Conservation (phyloP, 345 rosid species). For the Nasturtium officinale region DNA sequence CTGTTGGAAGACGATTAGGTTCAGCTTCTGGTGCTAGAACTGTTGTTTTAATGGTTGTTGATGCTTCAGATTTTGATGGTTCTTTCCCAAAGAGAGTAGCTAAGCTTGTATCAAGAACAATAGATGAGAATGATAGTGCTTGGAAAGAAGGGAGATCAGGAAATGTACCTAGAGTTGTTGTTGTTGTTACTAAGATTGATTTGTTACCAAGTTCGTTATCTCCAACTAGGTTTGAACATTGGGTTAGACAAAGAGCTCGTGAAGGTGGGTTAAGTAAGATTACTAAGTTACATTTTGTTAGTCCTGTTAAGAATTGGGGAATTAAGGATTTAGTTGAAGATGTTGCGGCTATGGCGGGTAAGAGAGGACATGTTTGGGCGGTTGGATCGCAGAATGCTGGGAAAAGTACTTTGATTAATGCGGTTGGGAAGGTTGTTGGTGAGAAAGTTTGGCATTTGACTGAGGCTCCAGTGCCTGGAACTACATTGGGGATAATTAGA, state of each 20-base stretch:
- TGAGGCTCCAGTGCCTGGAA: conserved; percentile 93
- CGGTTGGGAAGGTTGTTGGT: conserved; percentile 60
- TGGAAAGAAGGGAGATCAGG: conserved; percentile 92
- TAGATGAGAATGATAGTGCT: conserved; percentile 66
- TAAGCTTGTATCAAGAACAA: conserved; percentile 63
- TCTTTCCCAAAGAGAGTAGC: conserved; percentile 84
- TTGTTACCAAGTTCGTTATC: conserved; percentile 73
- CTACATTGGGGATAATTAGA: conserved; percentile 80
- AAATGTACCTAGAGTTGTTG: conserved; percentile 74
- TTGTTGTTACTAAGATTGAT: conserved; percentile 89
- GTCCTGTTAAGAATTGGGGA: conserved; percentile 87
- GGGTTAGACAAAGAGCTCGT: conserved; percentile 87
- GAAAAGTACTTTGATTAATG: conserved; percentile 87
- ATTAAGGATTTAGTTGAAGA: conserved; percentile 79
- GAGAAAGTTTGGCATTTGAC: conserved; percentile 67
- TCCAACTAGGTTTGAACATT: conserved; percentile 73
- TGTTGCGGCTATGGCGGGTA: conserved; percentile 67
- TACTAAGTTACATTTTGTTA: conserved; percentile 78
- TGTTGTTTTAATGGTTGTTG: conserved; percentile 82
- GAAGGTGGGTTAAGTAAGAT: conserved; percentile 74
- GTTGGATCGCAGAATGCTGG: conserved; percentile 91
- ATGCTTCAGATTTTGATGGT: conserved; percentile 90
- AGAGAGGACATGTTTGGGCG: conserved; percentile 90
- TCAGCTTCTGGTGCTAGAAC: conserved; percentile 70
- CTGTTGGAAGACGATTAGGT: conserved; percentile 73